phyloP scores from a whole-genome alignment of 2,329 filamentous ascomycete genomes.

The Sporothrix mexicana region DNA sequence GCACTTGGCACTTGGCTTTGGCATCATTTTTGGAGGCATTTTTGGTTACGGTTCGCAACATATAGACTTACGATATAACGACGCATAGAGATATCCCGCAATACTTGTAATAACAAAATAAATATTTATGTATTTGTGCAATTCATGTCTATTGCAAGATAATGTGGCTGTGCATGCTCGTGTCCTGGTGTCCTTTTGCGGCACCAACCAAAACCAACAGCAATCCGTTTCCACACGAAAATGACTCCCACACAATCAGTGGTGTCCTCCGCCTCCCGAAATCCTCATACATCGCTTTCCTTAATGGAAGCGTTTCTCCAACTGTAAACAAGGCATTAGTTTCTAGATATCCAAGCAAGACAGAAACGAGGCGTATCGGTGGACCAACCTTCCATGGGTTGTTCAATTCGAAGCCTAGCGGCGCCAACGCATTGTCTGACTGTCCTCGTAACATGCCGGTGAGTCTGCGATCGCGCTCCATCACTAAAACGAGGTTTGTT shows the following conservation, averaged over 20 bases:
- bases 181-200: background rate
- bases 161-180: slow-evolving; percentile 17
- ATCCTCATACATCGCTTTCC: slow-evolving; percentile 32
- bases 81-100: slow-evolving; percentile 27
- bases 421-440: slow-evolving; percentile 60
- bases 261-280: background rate
- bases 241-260: background rate
- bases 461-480: slow-evolving; percentile 67
- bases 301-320: slow-evolving; percentile 61
- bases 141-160: slow-evolving; percentile 4
- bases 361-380: background rate
- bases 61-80: slow-evolving; percentile 28
- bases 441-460: slow-evolving; percentile 66
- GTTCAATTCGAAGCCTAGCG: slow-evolving; percentile 65
- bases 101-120: background rate
- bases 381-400: slow-evolving; percentile 66
- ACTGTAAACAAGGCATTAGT: slow-evolving; percentile 45
- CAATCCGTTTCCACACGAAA: background rate
- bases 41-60: background rate
- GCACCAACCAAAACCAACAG: background rate
- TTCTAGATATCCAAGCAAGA: background rate
- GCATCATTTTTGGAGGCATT: background rate
- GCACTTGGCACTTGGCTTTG: too few relatives aligned
- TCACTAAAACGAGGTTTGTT: slow-evolving; percentile 55
- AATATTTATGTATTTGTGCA: slow-evolving; percentile 6